A percentile compares a stretch with the other conserved stretches of the same genome.
phyloP scores from a whole-genome alignment of 208 protist species.

The Trypanosoma mega region DNA sequence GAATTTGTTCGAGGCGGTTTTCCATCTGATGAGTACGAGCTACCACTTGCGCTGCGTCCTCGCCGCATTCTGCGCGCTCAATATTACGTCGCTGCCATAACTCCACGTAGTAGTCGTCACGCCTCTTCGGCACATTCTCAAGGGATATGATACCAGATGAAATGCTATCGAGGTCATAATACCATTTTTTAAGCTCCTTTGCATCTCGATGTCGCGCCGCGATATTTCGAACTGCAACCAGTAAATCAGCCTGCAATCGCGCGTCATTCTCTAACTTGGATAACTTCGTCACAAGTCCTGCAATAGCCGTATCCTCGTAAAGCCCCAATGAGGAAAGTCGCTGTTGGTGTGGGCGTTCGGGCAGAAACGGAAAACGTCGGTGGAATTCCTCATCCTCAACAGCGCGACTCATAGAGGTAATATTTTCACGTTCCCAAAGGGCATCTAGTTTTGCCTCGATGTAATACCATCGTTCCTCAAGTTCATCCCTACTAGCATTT shows the following conservation, averaged over 20 bases:
- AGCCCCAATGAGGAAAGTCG: constrained; percentile 41
- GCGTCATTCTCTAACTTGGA: neutral
- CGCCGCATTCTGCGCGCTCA: neutral
- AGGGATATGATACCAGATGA: constrained; percentile 24
- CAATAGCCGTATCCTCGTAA: constrained; percentile 48
- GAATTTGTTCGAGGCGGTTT: constrained; percentile 40
- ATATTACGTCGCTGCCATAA: constrained; percentile 23
- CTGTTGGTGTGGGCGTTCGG: constrained; percentile 39
- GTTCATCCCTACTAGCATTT: neutral
- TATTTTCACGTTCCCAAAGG: constrained; percentile 44
- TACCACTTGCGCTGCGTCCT: constrained; percentile 14
- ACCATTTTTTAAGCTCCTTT: constrained; percentile 35
- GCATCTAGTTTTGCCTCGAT: constrained; percentile 34
- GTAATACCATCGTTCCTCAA: constrained; percentile 3
- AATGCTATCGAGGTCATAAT: constrained; percentile 35
- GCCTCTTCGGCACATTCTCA: constrained; percentile 25
- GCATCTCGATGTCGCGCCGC: constrained; percentile 32
- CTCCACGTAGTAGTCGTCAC: constrained; percentile 37
- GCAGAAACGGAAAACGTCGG: constrained; percentile 37
- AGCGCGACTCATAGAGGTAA: constrained; percentile 33
- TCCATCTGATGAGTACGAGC: constrained; percentile 24
- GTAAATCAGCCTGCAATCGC: constrained; percentile 25
- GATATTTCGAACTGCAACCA: constrained; percentile 30
- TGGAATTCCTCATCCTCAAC: constrained; percentile 56
- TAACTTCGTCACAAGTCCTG: constrained; percentile 24